These are phyloP conservation scores for Ganoderma leucocontextum DNA, from an alignment of 1,284 basidiomycete species.

Conservation along the genomic window DNA sequence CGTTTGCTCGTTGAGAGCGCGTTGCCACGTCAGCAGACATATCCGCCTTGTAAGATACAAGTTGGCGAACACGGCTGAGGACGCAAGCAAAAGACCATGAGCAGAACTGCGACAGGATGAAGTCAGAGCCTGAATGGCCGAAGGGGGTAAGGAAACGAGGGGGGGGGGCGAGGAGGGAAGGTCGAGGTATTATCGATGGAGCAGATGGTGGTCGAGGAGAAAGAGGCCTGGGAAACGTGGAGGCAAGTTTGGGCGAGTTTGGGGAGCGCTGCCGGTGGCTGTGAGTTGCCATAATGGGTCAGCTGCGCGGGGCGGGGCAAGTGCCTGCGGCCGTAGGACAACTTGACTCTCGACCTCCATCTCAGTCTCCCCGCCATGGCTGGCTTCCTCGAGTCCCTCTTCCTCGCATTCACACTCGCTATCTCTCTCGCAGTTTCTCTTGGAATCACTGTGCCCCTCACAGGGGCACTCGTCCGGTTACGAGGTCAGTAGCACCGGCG, in stretches of 20 bases:
- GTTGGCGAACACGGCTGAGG: not conserved
- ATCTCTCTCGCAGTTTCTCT: slow-evolving; percentile 60
- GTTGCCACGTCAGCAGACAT: not conserved
- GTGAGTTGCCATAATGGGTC: slow-evolving; percentile 20
- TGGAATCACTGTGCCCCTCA: slow-evolving; percentile 61
- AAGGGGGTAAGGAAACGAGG: not conserved
- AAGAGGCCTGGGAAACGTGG: slow-evolving; percentile 39
- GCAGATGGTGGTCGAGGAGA: slow-evolving; percentile 49
- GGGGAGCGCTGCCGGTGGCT: slow-evolving; percentile 32
- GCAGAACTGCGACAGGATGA: not conserved
- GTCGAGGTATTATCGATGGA: slow-evolving; percentile 21
- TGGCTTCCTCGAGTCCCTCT: slow-evolving; percentile 26
- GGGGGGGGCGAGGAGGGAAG: not conserved
- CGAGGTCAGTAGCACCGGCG: slow-evolving; percentile 43
- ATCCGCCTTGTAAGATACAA: not conserved
- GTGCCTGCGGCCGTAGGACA: slow-evolving; percentile 7
- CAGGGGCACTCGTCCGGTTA: slow-evolving; percentile 75
- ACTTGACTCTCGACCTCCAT: slow-evolving; percentile 38
- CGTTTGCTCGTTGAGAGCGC: not conserved
- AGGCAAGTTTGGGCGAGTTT: slow-evolving; percentile 28
- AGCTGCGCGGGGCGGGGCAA: slow-evolving; percentile 21
- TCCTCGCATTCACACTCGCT: slow-evolving; percentile 50
- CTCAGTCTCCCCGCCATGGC: slow-evolving; percentile 45
- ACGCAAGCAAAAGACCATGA: not conserved
- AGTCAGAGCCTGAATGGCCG: not conserved